These are phyloP conservation scores for Heritiera fomes DNA, from an alignment of 345 rosid genomes.

Conservation along the genomic window DNA sequence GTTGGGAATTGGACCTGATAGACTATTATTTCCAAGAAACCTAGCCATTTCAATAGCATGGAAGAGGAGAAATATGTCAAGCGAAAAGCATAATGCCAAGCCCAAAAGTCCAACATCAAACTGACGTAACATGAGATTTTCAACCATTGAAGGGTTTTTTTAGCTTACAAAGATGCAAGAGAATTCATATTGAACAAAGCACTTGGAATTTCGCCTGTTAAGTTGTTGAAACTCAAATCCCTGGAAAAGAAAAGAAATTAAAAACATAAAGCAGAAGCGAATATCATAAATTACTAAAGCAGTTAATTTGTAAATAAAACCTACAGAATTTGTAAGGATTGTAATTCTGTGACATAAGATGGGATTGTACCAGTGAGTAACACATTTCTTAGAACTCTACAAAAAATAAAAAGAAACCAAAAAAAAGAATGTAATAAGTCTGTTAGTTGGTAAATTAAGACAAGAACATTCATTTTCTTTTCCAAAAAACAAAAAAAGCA, in stretches of 20 bases:
- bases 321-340: constrained; percentile 28
- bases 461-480: not conserved
- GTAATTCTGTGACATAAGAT: constrained; percentile 28
- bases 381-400: constrained; percentile 33
- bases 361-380: constrained; percentile 30
- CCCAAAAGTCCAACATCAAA: not conserved
- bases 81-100: not conserved
- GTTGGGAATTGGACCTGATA: constrained; percentile 1
- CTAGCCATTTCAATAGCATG: constrained; percentile 10
- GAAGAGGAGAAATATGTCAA: not conserved
- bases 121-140: not conserved
- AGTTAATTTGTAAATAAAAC: constrained; percentile 7
- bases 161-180: not conserved
- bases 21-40: constrained; percentile 15
- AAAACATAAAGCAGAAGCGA: not conserved
- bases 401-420: not conserved
- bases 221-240: constrained; percentile 43
- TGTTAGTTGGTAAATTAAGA: not conserved
- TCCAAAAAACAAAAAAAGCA: not conserved
- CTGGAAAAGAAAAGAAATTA: constrained; percentile 12
- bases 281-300: not conserved
- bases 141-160: not conserved
- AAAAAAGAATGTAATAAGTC: not conserved
- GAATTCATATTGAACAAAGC: not conserved
- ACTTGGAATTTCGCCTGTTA: constrained; percentile 5